Conservation (phyloP, 192 early-diverging fungal genomes). For the Phlyctochytrium arcticum region DNA sequence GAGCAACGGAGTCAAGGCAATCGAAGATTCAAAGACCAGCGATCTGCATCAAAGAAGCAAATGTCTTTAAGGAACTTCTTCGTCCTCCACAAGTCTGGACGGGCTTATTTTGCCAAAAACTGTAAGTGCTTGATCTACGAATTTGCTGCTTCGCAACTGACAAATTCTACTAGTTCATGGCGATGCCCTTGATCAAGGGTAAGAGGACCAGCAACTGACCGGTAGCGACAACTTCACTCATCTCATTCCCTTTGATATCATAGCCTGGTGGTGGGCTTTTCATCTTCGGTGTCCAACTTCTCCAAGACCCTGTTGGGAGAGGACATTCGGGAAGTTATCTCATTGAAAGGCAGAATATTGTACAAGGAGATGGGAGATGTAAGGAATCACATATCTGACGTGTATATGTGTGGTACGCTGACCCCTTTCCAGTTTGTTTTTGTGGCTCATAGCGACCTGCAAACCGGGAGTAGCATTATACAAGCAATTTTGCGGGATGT, state of each 20-base stretch:
- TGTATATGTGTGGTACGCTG: too few relatives aligned
- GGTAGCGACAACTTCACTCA: too few relatives aligned
- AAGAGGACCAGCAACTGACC: background rate
- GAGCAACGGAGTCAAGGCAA: too few relatives aligned
- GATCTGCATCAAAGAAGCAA: background rate
- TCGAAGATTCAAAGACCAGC: too few relatives aligned
- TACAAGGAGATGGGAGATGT: constrained; percentile 57
- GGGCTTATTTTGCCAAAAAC: constrained; percentile 46
- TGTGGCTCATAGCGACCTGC: constrained; percentile 50
- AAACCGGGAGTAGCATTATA: constrained; percentile 37
- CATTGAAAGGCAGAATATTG: constrained; percentile 43
- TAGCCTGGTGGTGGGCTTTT: constrained; percentile 56
- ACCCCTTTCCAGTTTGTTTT: constrained; percentile 46
- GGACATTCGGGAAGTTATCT: constrained; percentile 51
- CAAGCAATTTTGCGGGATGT: constrained; percentile 56
- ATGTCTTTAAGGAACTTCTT: constrained; percentile 39
- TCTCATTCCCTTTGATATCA: background rate
- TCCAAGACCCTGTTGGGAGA: constrained; percentile 52
- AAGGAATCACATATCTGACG: too few relatives aligned
- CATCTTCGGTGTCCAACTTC: constrained; percentile 58
- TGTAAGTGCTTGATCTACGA: constrained; percentile 24
- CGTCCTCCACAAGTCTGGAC: constrained; percentile 45
- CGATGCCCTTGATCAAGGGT: constrained; percentile 48
- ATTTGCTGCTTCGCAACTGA: background rate
- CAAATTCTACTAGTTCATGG: constrained; percentile 33